A percentile compares a stretch with the other conserved stretches of the same genome.
Conservation (phyloP, 495 filamentous ascomycete species). For the Podospora pseudocomata region DNA sequence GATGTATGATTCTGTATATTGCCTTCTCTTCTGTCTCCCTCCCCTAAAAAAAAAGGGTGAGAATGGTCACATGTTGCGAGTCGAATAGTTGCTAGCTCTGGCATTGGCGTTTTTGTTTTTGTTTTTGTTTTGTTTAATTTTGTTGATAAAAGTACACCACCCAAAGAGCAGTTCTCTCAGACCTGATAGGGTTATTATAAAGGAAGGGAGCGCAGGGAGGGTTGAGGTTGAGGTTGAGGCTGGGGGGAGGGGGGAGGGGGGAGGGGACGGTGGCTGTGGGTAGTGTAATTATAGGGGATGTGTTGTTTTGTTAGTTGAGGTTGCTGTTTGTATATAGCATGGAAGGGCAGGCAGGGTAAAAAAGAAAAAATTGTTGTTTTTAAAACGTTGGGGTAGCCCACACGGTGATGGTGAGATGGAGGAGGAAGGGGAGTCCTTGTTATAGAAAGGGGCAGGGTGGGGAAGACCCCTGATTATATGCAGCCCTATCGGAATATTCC, state of each 20-base stretch:
- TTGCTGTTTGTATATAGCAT: neutral
- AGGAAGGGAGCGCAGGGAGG: too few species aligned
- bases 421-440: too few species aligned
- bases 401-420: too few species aligned
- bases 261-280: neutral
- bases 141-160: too few species aligned
- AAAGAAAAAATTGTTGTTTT: neutral
- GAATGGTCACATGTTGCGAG: neutral
- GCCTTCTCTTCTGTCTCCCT: constrained; percentile 10
- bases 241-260: too few species aligned
- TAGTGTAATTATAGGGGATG: neutral
- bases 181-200: too few species aligned
- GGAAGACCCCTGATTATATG: too few species aligned
- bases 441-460: too few species aligned
- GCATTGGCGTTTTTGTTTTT: neutral
- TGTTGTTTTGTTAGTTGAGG: neutral
- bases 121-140: too few species aligned
- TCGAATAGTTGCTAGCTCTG: neutral
- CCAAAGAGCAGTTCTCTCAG: too few species aligned
- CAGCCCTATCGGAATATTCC: too few species aligned
- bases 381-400: neutral
- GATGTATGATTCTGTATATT: neutral
- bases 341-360: neutral
- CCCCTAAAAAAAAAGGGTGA: neutral
- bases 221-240: too few species aligned